These are phyloP conservation scores for Stephanodiscus triporus DNA, from an alignment of 108 stramenopile genomes.

Conservation along the genomic window DNA sequence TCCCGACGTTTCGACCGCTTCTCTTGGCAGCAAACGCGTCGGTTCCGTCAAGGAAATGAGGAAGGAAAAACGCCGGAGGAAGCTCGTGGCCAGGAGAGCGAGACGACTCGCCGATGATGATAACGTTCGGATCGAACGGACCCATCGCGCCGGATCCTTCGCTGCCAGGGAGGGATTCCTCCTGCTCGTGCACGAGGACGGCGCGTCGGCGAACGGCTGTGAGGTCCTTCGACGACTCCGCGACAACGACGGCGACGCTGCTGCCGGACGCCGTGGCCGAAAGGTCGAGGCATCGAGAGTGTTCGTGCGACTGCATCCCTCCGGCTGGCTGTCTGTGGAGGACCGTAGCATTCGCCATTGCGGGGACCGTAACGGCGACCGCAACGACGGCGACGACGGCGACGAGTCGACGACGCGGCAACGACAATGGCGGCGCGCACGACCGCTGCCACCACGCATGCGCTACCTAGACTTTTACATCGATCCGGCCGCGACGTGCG, in stretches of 20 bases:
- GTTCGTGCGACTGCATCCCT: constrained; percentile 30
- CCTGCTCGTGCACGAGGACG: constrained; percentile 8
- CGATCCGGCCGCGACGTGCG: constrained; percentile 9
- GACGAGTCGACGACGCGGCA: not conserved
- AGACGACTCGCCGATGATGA: not conserved
- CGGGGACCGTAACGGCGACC: too few species aligned
- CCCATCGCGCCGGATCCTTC: not conserved
- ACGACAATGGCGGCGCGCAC: not conserved
- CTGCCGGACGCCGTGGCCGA: too few species aligned
- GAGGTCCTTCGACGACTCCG: not conserved
- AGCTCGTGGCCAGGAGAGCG: not conserved
- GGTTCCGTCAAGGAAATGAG: not conserved
- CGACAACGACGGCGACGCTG: not conserved
- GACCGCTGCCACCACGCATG: constrained; percentile 12
- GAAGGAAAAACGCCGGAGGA: constrained; percentile 13
- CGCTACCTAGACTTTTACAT: constrained; percentile 32
- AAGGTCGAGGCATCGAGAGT: constrained; percentile 2
- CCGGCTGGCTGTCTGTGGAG: constrained; percentile 49
- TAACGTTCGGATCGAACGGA: not conserved
- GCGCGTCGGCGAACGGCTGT: not conserved
- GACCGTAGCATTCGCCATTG: constrained; percentile 27
- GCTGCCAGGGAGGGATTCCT: constrained; percentile 36
- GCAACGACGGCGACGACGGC: not conserved
- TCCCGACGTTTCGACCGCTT: not conserved
- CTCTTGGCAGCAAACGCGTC: not conserved